Conservation (phyloP, 306 rosid genomes). For the Arachis stenosperma region DNA sequence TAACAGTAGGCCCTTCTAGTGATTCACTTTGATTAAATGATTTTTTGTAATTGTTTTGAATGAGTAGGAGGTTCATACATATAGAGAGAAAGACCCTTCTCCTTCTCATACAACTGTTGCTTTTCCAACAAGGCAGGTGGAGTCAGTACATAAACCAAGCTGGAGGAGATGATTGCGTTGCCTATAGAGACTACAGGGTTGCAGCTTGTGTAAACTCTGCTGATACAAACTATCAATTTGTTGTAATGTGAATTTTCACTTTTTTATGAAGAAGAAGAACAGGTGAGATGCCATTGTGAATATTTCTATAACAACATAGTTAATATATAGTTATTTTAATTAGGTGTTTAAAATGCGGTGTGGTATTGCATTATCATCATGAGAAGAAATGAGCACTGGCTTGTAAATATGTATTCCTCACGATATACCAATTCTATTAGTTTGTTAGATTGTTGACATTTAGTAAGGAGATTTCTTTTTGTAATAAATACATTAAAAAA, state of each 20-base stretch:
- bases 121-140: slow-evolving; percentile 49
- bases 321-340: slow-evolving; percentile 6
- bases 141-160: slow-evolving; percentile 49
- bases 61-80: slow-evolving; percentile 66
- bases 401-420: slow-evolving; percentile 60
- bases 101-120: slow-evolving; percentile 39
- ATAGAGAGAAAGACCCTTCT: slow-evolving; percentile 54
- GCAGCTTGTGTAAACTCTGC: slow-evolving; percentile 35
- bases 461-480: too few relatives aligned
- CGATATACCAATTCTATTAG: slow-evolving; percentile 31
- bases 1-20: not conserved
- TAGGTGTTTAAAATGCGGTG: slow-evolving; percentile 29
- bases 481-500: too few relatives aligned
- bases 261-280: slow-evolving; percentile 38
- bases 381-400: slow-evolving; percentile 27
- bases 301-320: not conserved
- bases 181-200: too few relatives aligned
- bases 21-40: slow-evolving; percentile 5
- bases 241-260: slow-evolving; percentile 35
- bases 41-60: slow-evolving; percentile 17
- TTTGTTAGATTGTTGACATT: not conserved
- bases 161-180: slow-evolving; percentile 62
- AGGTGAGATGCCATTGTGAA: slow-evolving; percentile 48
- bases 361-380: slow-evolving; percentile 34
- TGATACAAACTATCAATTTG: slow-evolving; percentile 40